Percentiles rank a stretch among this genome's conserved stretches.
Conservation (phyloP, 305 asterid genomes). For the Rubia occidens region DNA sequence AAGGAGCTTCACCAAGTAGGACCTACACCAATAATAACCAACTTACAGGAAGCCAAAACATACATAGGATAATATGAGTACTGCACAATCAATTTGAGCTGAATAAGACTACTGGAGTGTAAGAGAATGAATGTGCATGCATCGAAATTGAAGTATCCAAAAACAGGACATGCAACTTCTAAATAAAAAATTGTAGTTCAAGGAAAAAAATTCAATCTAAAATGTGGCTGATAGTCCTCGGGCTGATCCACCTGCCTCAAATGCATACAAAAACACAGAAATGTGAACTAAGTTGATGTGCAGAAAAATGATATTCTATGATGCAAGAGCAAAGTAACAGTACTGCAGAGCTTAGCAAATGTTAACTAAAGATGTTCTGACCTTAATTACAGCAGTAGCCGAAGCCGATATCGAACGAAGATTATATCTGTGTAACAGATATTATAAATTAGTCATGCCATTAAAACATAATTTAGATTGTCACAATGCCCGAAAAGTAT, state of each 20-base stretch:
- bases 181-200: background rate
- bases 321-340: background rate
- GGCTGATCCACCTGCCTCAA: slow-evolving; percentile 7
- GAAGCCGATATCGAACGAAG: slow-evolving; percentile 93
- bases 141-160: background rate
- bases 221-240: background rate
- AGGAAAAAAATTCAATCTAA: slow-evolving; percentile 1
- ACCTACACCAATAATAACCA: slow-evolving; percentile 46
- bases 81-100: background rate
- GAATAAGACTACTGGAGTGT: background rate
- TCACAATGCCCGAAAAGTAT: slow-evolving; percentile 11
- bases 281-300: background rate
- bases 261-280: slow-evolving; percentile 11
- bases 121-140: background rate
- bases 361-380: slow-evolving; percentile 17
- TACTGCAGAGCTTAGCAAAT: background rate
- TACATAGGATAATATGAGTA: slow-evolving; percentile 5
- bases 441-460: slow-evolving; percentile 18
- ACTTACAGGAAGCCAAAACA: slow-evolving; percentile 20
- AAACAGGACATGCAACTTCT: background rate
- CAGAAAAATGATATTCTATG: background rate
- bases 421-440: slow-evolving; percentile 54
- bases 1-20: slow-evolving; percentile 68
- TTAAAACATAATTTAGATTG: background rate
- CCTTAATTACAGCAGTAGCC: slow-evolving; percentile 87